Evolutionary conservation across 495 filamentous ascomycete genomes (phyloP), one percentile per base, ranked within the genome.

Genomic region (Talaromyces trachyspermus): DNA sequence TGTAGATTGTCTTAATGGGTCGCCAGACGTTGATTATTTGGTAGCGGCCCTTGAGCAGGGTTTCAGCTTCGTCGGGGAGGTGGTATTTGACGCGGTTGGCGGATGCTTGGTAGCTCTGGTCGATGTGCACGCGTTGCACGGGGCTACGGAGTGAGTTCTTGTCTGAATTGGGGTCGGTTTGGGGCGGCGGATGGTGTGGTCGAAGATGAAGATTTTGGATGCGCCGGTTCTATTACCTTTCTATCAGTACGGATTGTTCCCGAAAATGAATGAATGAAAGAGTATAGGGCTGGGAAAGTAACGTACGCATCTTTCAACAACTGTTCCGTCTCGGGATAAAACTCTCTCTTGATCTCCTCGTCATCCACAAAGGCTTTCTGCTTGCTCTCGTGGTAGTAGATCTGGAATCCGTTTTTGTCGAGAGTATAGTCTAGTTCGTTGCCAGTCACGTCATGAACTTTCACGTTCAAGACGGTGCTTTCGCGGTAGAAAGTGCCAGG

Each of bases 11-110:
- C 49, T 75, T 75, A 53, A 88, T 86, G 1, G 85, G 84, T 0
- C 84, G 79, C 85, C 84, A 88, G 48, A 87, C 83, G 52, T 88
- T 88, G 66, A 89, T 85, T 58, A 88, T 84, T 57, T 88, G 83
- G 55, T 79, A 82, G 6, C 84, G 75, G 18, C 76, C 76, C 53
- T 79, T 71, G 5, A 84, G 60, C 0, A 89, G 71, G 56, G 70
- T 60, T 2, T 73, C 68, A 0, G 82, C 83, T 25, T 86, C 80
- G 8, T 75, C 76, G 0, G 76, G 80, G 1, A 86, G 71, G 49
- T 85, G 80, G 62, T 77, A 65, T 18, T 64, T 44, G 24, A 86
- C 81, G 11, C 80, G 73, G 23, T 68, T 67, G 0, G 71, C 59
- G 2, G 78, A 66, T 1, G 80, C 83, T 1, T 48, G 11, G 68